Evolutionary conservation across 495 filamentous ascomycete genomes (phyloP), one percentile per base, ranked within the genome.

Genomic region (Daldinia vernicosa): DNA sequence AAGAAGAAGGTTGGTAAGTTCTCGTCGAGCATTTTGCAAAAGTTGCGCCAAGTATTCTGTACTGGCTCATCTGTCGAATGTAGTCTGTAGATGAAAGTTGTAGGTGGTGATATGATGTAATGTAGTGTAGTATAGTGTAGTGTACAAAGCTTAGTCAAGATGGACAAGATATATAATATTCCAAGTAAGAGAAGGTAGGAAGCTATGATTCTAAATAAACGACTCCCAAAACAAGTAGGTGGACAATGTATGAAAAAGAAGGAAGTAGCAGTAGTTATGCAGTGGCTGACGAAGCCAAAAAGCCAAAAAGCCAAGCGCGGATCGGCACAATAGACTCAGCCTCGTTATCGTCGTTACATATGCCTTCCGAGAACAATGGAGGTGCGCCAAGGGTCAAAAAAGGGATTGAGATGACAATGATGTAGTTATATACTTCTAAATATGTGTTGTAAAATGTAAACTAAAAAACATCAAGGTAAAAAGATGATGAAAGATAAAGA

Each of bases 1-100:
- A 80, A 78, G 57, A 67, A 82, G 69, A 83, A 83, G 33, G 76
- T 94, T 67, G 95, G 95, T 4, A 99, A 86, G 78, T 93, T 97
- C 79, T 96, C 93, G 88, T 99, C 95, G 60, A 99, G 86, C 94
- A 97, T 97, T 4, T 74, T 85, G 60, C 59, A 54, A 40, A 47
- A 28, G 55, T 61, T 60, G 33, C 24, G 55, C 39, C 9, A 24
- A 52, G 47, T 52, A 26, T 47, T 22, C 43, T 6, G 19, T 47
- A 12, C 43, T 4, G 43, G 43, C 43, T 47, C 43, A 47, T 47
- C 43, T 47, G 19, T 47, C 9, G 43, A 9, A 24, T 40, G 15
- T 40, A 40, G 14, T 15, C 24, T 40, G 15, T 40, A 40, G 14
- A n/a, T 17, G n/a, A 40, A 17, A 17, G 6, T 40, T 47, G 43